Base-by-base conservation (phyloP, 1,139 yeast genomes). In the Yamadazyma atmosphaerica region DNA sequence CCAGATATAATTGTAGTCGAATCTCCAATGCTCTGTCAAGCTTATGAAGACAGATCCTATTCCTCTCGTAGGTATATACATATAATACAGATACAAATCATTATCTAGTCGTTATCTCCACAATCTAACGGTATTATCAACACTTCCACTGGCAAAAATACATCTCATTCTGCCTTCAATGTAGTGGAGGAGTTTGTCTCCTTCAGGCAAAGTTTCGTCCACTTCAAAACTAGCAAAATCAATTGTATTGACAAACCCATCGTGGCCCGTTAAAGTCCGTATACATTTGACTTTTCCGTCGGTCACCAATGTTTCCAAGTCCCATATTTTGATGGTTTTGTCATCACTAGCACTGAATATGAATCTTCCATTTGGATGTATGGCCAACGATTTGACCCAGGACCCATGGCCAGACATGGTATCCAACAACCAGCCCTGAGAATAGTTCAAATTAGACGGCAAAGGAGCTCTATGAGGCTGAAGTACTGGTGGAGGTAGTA, bases 271-370 rank as follows among this genome's bases (percentile, higher is more conserved):
- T 12, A 86, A 63, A 1, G 78, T 74, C 36, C 74, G 63, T 8
- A 80, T 65, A 41, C 70, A 66, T 18, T 59, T 47, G 29, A 86
- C 80, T 34, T 66, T 64, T 1, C 73, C 67, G 7, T 55, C 56
- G 2, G 54, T 51, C 25, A 74, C 76, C 32, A 77, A 73, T 13
- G 73, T 62, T 3, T 55, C 59, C 41, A 89, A 62, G 58, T 89
- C 95, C 98, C 98, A 90, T 21, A 87, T 65, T 44, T 81, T 75
- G 27, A 90, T 75, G 2, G 81, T 68, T 47, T 82, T 81, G 58
- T 90, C 98, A 59, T 90, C 96, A 18, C 92, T 74, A 12, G 86
- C 85, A 40, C 89, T 81, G 32, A 86, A 69, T 17, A 90, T 59
- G 49, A 75, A 81, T 38, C 79, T 71, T 0, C 95, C 95, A 49